These are phyloP conservation scores for Clitoria ternatea DNA, from an alignment of 306 rosid species.

Conservation along the genomic window DNA sequence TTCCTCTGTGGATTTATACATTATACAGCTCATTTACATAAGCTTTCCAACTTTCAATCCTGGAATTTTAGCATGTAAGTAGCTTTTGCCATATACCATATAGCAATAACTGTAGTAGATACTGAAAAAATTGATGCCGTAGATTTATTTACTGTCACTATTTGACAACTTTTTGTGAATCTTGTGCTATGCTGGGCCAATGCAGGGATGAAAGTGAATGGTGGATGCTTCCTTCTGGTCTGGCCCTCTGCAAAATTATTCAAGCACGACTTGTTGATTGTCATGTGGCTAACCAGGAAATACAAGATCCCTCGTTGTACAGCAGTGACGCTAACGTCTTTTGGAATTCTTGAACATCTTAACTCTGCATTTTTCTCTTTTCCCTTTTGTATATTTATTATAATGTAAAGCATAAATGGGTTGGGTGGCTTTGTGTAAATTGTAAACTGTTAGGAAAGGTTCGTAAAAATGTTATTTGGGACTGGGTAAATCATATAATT, in stretches of 20 bases:
- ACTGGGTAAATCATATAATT: slow-evolving; percentile 11
- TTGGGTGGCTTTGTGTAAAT: slow-evolving; percentile 21
- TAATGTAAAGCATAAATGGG: slow-evolving; percentile 31
- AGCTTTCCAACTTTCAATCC: slow-evolving; percentile 60
- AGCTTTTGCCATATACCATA: not conserved
- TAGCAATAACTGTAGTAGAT: not conserved
- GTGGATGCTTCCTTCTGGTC: slow-evolving; percentile 95
- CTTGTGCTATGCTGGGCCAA: slow-evolving; percentile 13
- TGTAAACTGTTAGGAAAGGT: slow-evolving; percentile 8
- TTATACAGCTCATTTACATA: slow-evolving; percentile 54
- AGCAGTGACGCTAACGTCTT: slow-evolving; percentile 71
- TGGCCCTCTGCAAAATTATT: slow-evolving; percentile 68
- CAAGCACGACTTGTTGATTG: slow-evolving; percentile 80
- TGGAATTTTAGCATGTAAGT: slow-evolving; percentile 95
- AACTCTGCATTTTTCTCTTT: not conserved
- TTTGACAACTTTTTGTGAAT: slow-evolving; percentile 4
- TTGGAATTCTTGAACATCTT: slow-evolving; percentile 65
- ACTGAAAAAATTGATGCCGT: slow-evolving; percentile 15
- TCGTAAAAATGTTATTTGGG: not conserved
- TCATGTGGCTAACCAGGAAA: slow-evolving; percentile 93
- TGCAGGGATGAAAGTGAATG: slow-evolving; percentile 98
- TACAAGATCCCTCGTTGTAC: slow-evolving; percentile 83
- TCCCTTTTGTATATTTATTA: not conserved
- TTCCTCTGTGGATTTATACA: slow-evolving; percentile 84
- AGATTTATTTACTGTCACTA: not conserved